These are phyloP conservation scores for Francoa sonchifolia DNA, from an alignment of 441 rosid species.

Conservation along the genomic window DNA sequence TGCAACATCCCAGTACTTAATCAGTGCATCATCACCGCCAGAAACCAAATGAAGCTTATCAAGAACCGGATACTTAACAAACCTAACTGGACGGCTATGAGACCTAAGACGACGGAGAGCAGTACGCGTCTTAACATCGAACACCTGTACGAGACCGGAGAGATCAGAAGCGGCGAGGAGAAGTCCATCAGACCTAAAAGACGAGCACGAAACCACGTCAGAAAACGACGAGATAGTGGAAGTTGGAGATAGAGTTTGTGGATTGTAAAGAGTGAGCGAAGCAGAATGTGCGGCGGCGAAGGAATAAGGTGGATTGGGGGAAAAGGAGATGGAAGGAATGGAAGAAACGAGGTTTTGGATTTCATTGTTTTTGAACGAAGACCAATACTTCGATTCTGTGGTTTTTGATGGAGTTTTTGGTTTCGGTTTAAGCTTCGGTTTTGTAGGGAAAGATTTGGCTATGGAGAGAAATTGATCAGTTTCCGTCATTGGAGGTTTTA, in stretches of 20 bases:
- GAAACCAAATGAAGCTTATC: slow-evolving; percentile 85
- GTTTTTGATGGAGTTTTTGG: slow-evolving; percentile 42
- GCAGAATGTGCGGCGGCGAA: slow-evolving; percentile 67
- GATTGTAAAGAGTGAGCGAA: slow-evolving; percentile 46
- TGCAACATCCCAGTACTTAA: slow-evolving; percentile 90
- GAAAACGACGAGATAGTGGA: slow-evolving; percentile 33
- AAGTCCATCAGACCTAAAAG: slow-evolving; percentile 61
- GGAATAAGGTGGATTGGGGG: slow-evolving; percentile 36
- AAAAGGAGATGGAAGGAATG: slow-evolving; percentile 51
- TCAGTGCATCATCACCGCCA: slow-evolving; percentile 78
- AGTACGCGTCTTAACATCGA: slow-evolving; percentile 57
- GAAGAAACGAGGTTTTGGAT: slow-evolving; percentile 45
- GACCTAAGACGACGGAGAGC: slow-evolving; percentile 73
- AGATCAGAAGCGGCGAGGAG: slow-evolving; percentile 78
- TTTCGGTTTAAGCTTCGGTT: slow-evolving; percentile 60
- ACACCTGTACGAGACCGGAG: slow-evolving; percentile 62
- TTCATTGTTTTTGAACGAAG: slow-evolving; percentile 59
- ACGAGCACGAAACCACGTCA: slow-evolving; percentile 45
- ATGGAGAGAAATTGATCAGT: slow-evolving; percentile 21
- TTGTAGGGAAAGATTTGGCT: slow-evolving; percentile 43
- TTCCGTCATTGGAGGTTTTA: slow-evolving; percentile 21
- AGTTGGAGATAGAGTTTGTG: slow-evolving; percentile 29
- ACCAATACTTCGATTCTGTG: slow-evolving; percentile 75
- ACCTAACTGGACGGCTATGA: slow-evolving; percentile 63
- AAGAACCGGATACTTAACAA: slow-evolving; percentile 55